Conservation (phyloP, 2,329 filamentous ascomycete species). For the Botrytis fragariae region DNA sequence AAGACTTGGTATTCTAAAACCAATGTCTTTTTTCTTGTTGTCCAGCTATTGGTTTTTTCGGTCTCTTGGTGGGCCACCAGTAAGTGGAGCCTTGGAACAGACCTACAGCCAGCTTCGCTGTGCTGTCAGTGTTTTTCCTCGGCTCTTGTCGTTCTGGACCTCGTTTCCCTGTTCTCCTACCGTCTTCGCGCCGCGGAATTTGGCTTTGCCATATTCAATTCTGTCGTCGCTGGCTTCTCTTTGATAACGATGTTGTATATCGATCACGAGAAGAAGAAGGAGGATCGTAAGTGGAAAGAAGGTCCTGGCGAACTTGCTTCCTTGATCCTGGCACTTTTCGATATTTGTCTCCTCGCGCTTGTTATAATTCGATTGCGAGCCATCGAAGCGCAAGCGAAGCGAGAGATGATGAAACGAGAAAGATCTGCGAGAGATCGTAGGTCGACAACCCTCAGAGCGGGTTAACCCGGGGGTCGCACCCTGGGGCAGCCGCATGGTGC, state of each 20-base stretch:
- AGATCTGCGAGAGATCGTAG: no score
- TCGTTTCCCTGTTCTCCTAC: not conserved
- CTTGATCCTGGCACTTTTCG: no score
- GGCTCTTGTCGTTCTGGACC: not conserved
- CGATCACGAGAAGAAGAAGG: no score
- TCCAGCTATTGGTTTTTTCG: not conserved
- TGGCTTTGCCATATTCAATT: not conserved
- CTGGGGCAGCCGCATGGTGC: not conserved
- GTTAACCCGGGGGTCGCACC: no score
- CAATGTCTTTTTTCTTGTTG: not conserved
- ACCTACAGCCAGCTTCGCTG: not conserved
- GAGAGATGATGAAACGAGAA: no score
- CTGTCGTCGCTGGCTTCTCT: rapidly evolving
- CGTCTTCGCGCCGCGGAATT: not conserved
- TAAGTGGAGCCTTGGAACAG: not conserved
- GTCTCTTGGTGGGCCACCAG: not conserved
- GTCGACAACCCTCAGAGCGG: no score
- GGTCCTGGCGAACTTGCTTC: no score
- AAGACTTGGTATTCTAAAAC: not conserved
- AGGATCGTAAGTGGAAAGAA: no score
- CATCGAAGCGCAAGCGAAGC: no score
- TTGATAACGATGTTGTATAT: not conserved
- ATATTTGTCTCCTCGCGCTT: no score
- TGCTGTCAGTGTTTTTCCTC: not conserved
- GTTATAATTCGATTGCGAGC: no score